A percentile compares a stretch with the other conserved stretches of the same genome.
phyloP scores from a whole-genome alignment of 176 grass and related monocot genomes.

The Oryza meridionalis region DNA sequence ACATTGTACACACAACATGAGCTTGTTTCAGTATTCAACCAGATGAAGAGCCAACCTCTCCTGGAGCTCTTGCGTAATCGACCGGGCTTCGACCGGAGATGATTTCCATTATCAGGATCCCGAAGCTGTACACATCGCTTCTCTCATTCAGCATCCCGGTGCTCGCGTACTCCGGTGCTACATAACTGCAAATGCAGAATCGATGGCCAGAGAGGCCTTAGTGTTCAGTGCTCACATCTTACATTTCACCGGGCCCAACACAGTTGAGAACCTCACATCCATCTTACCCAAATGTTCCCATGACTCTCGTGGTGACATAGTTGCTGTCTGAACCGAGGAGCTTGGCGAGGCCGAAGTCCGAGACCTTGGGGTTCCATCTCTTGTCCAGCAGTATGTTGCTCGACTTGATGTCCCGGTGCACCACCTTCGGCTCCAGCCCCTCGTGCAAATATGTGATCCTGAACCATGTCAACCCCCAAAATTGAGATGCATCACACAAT shows the following conservation, averaged over 20 bases:
- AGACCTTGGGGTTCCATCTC: conserved; percentile 83
- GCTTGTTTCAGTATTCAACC: too few relatives aligned
- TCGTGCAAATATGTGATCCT: conserved; percentile 92
- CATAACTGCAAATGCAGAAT: conserved; percentile 57
- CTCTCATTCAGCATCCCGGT: conserved; percentile 95
- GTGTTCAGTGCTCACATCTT: neutral
- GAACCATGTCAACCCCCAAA: conserved; percentile 3
- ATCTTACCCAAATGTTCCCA: conserved; percentile 83
- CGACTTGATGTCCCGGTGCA: conserved; percentile 92
- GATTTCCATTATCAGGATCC: conserved; percentile 93
- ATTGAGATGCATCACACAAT: neutral
- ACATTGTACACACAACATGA: neutral
- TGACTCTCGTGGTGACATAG: conserved; percentile 84
- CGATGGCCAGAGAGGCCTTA: neutral
- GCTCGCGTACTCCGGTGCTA: conserved; percentile 96
- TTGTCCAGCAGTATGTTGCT: conserved; percentile 88
- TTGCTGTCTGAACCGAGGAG: conserved; percentile 83
- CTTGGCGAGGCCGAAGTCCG: conserved; percentile 91
- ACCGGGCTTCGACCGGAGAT: conserved; percentile 90
- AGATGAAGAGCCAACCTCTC: conserved; percentile 60
- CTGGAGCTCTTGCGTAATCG: conserved; percentile 70
- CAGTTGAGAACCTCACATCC: neutral
- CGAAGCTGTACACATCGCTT: conserved; percentile 98
- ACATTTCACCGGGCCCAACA: neutral
- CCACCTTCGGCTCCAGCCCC: conserved; percentile 91